A percentile compares a stretch with the other conserved stretches of the same genome.
Evolutionary conservation across 345 rosid genomes (phyloP).

Genomic region (Eucalyptus sideroxylon): DNA sequence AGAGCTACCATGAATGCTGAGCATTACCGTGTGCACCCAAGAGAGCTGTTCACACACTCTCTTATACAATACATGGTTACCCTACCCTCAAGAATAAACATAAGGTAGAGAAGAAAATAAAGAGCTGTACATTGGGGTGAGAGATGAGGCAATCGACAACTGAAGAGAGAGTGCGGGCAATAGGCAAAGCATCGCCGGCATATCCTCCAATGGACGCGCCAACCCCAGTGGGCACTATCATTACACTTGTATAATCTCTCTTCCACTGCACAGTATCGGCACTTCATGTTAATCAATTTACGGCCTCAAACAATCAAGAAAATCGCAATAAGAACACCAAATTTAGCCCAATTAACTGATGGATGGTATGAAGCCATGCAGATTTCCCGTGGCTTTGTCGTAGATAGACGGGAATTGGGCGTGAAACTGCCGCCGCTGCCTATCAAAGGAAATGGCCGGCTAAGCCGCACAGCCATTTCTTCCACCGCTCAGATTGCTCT

Average conservation of each 20-base stretch:
- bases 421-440: fast-evolving
- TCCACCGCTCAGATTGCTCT: not conserved
- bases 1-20: not conserved
- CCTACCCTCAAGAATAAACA: not conserved
- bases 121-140: constrained; percentile 34
- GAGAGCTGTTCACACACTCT: not conserved
- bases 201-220: constrained; percentile 54
- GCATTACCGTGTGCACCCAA: not conserved
- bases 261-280: constrained; percentile 8
- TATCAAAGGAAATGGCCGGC: not conserved
- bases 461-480: not conserved
- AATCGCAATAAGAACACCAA: not conserved
- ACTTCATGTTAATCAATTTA: not conserved
- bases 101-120: not conserved
- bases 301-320: not conserved
- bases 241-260: constrained; percentile 49
- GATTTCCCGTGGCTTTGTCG: not conserved
- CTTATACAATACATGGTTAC: not conserved
- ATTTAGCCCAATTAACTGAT: not conserved
- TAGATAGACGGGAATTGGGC: not conserved
- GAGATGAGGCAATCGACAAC: constrained; percentile 59
- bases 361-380: constrained; percentile 5
- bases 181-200: constrained; percentile 57
- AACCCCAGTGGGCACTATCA: constrained; percentile 55
- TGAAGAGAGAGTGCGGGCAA: constrained; percentile 43